These are phyloP conservation scores for Telopea speciosissima DNA, from an alignment of 177 flowering plant genomes.

Conservation along the genomic window DNA sequence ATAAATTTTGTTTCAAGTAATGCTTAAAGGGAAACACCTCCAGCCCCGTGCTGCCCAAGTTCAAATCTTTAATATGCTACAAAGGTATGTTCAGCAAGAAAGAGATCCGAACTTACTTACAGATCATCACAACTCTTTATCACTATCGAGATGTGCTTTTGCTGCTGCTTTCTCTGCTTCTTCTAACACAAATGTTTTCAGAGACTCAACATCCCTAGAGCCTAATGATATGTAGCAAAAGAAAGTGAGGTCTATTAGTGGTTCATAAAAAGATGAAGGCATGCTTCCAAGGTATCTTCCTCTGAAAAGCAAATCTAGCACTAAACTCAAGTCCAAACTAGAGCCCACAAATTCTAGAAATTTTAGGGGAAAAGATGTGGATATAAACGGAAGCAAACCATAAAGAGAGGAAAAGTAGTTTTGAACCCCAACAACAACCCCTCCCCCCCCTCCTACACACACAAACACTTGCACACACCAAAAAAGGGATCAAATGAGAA, in stretches of 20 bases:
- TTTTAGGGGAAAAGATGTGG: too few species aligned
- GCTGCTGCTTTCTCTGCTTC: slow-evolving; percentile 82
- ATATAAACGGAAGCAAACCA: background rate
- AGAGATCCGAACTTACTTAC: slow-evolving; percentile 11
- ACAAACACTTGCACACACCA: background rate
- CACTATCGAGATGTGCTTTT: slow-evolving; percentile 42
- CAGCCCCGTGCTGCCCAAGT: background rate
- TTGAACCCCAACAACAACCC: too few species aligned
- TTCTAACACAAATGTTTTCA: slow-evolving; percentile 62
- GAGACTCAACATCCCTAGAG: slow-evolving; percentile 61
- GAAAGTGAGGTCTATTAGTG: background rate
- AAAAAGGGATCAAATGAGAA: background rate
- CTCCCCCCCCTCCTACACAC: too few species aligned
- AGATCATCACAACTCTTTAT: slow-evolving; percentile 43
- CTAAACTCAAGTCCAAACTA: background rate
- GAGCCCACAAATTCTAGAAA: background rate
- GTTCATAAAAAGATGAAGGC: too few species aligned
- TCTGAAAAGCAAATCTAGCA: background rate
- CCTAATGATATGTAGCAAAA: background rate
- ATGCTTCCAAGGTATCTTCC: background rate
- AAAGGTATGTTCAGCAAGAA: background rate
- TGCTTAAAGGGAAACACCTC: background rate
- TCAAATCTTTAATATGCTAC: background rate
- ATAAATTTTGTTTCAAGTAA: background rate
- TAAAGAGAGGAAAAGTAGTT: too few species aligned